Evolutionary conservation across 345 rosid genomes (phyloP).

Genomic region (Conringia planisiliqua): DNA sequence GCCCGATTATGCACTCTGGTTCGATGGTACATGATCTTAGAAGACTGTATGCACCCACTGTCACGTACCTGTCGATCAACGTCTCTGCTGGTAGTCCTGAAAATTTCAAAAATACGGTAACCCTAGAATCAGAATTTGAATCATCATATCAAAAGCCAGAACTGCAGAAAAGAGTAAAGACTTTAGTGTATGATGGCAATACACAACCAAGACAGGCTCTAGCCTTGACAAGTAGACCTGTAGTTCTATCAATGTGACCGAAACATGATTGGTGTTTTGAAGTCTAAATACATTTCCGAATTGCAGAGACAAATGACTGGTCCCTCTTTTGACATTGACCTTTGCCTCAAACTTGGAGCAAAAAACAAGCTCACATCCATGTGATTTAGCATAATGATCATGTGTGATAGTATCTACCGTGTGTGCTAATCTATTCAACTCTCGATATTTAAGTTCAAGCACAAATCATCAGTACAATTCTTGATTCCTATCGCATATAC

Average conservation of each 20-base stretch:
- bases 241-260: not conserved
- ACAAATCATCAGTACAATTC: not conserved
- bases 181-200: not conserved
- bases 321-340: not conserved
- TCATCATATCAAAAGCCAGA: not conserved
- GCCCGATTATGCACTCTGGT: conserved; percentile 98
- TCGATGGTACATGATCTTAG: conserved; percentile 90
- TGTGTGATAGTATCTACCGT: not conserved
- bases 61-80: conserved; percentile 80
- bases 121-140: not conserved
- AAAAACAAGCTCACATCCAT: not conserved
- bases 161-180: not conserved
- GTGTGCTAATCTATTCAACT: not conserved
- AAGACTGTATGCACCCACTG: conserved; percentile 83
- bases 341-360: not conserved
- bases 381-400: not conserved
- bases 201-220: not conserved
- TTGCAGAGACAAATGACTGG: not conserved
- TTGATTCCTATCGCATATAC: not conserved
- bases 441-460: not conserved
- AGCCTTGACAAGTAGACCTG: not conserved
- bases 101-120: conserved; percentile 9
- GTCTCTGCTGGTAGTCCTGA: conserved; percentile 95
- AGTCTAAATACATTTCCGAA: not conserved
- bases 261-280: not conserved